phyloP scores from a whole-genome alignment of 2,329 filamentous ascomycete species.

The Paecilomyces sp. region DNA sequence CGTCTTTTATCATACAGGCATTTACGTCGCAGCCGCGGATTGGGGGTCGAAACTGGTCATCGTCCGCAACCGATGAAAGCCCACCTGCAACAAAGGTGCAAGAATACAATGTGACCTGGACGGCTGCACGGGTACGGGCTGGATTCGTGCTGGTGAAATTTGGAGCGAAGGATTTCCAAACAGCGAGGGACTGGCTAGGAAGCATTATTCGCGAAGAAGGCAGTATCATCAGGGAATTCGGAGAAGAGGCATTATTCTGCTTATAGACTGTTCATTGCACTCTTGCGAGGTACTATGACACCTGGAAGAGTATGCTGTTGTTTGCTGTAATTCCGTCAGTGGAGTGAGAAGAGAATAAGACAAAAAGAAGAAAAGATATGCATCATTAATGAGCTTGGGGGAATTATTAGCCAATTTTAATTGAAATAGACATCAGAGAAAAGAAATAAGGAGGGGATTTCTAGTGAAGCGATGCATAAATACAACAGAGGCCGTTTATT shows the following conservation, averaged over 20 bases:
- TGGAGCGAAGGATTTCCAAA: constrained; percentile 73
- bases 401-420: too few species aligned
- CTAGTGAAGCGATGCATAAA: too few species aligned
- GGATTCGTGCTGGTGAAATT: constrained; percentile 90
- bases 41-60: constrained; percentile 68
- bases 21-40: constrained; percentile 74
- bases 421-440: too few species aligned
- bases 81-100: constrained; percentile 33
- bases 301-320: neutral
- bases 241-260: constrained; percentile 74
- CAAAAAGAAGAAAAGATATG: too few species aligned
- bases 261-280: constrained; percentile 33
- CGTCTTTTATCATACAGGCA: constrained; percentile 68
- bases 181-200: constrained; percentile 71
- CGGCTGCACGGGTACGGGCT: constrained; percentile 64
- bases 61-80: constrained; percentile 10
- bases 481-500: too few species aligned
- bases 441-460: too few species aligned
- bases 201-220: constrained; percentile 69
- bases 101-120: constrained; percentile 62
- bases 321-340: too few species aligned
- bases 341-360: too few species aligned
- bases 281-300: neutral
- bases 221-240: constrained; percentile 64
- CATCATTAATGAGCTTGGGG: too few species aligned